These are phyloP conservation scores for Xanthoparmelia taractica DNA, from an alignment of 495 filamentous ascomycete genomes.

Conservation along the genomic window DNA sequence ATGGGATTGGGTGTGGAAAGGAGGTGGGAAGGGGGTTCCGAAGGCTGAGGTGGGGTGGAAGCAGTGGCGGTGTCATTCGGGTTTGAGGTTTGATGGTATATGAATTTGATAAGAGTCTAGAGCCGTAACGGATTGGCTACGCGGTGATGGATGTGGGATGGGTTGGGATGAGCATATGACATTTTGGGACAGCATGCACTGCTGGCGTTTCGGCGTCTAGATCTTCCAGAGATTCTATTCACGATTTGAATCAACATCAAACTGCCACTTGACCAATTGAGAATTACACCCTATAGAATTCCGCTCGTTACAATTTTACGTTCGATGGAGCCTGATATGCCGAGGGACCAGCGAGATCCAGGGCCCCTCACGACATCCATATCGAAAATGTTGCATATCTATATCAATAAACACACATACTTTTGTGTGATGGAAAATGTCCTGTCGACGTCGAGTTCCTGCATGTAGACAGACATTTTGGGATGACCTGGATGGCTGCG, in stretches of 20 bases:
- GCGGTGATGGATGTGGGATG: background rate
- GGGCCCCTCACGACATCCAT: no score
- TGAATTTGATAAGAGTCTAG: background rate
- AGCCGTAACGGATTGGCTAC: background rate
- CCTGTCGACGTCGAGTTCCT: no score
- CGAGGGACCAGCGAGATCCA: no score
- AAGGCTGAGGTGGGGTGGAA: constrained; percentile 28
- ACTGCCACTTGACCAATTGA: no score
- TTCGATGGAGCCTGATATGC: no score
- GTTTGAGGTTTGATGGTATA: constrained; percentile 10
- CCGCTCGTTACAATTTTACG: no score
- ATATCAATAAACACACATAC: no score
- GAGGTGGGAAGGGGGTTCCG: constrained; percentile 32
- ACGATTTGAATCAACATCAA: background rate
- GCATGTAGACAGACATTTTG: no score
- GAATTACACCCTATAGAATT: no score
- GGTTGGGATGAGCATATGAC: background rate
- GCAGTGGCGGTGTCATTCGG: constrained; percentile 21
- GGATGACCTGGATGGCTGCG: no score
- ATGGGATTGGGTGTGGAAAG: constrained; percentile 31
- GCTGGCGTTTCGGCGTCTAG: background rate
- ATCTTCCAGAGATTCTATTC: background rate
- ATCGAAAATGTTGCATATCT: no score
- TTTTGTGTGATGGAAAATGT: no score
- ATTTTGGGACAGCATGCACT: background rate